Evolutionary conservation across 139 green algal genomes (phyloP), one percentile per base, ranked within the genome.

Genomic region (Coelastrella sp.): DNA sequence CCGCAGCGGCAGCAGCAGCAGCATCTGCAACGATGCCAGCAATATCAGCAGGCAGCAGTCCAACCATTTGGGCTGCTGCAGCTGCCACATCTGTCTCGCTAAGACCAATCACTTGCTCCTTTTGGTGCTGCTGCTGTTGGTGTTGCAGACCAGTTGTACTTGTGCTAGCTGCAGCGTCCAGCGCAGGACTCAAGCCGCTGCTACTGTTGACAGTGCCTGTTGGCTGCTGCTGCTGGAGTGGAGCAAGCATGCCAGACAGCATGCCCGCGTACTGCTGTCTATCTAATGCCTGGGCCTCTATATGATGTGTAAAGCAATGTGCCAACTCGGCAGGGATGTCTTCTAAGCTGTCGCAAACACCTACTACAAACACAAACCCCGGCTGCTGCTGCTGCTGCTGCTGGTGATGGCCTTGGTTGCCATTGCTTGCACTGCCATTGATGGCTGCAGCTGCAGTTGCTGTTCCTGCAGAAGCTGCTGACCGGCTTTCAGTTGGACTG

Each of bases 251-350:
- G n/a, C 92, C 90, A 0, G 54, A 7, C 81, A 97, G 90, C 84
- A 97, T 80, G 2, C 4, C 47, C 23, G 23, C 56, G 22, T 94
- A 92, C 23, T 94, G n/a, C 19, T 85, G 47, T 47, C 92, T 73
- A 61, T 90, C 89, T 8, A 96, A 92, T 5, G 93, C 89, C 14
- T 93, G 90, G 16, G 97, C 19, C 6, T 75, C 65, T 0, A 99
- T 13, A 78, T 97, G 94, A 90, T 99, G 96, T 0, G 96, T 98
- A 95, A 99, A 99, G 93, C 90, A 95, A 65, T 95, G 92, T 6
- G 96, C 92, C 64, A 99, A 77, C 4, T 94, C 88, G 7, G 93
- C 58, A 0, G 95, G 92, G 22, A 99, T 23, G 73, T 96, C 94
- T 17, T 95, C 94, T 17, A 92, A 58, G 2, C 71, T 84, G 0